Evolutionary conservation across 2,329 filamentous ascomycete species (phyloP).

Genomic region (Metarhizium robertsii): DNA sequence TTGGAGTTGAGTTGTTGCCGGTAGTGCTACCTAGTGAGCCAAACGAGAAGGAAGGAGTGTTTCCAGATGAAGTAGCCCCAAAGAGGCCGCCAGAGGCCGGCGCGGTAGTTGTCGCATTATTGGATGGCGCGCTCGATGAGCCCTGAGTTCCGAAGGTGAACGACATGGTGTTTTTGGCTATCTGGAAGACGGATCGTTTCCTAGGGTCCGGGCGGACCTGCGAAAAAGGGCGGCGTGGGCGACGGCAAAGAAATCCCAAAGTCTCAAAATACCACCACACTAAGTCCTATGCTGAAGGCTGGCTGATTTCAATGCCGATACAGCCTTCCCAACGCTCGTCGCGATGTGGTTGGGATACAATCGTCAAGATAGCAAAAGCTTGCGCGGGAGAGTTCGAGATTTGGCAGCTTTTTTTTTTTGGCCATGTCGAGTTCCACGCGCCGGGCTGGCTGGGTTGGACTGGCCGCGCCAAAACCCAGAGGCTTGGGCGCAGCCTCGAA

Average conservation of each 20-base stretch:
- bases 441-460: neutral
- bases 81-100: slow-evolving; percentile 33
- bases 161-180: slow-evolving; percentile 21
- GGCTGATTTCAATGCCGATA: neutral
- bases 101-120: slow-evolving; percentile 25
- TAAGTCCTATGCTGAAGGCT: neutral
- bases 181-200: neutral
- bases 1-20: slow-evolving; percentile 18
- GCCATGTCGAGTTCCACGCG: slow-evolving; percentile 7
- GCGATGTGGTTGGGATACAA: slow-evolving; percentile 1
- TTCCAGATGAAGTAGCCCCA: slow-evolving; percentile 19
- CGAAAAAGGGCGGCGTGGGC: neutral
- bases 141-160: slow-evolving; percentile 28
- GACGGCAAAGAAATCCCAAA: neutral
- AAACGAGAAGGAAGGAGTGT: slow-evolving; percentile 32
- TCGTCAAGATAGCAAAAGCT: slow-evolving; percentile 1
- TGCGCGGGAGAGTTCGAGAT: neutral
- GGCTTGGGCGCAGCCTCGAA: neutral
- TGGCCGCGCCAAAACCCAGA: neutral
- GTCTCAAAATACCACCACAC: slow-evolving; percentile 7
- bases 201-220: neutral
- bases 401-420: slow-evolving; percentile 8
- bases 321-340: neutral
- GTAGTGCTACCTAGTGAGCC: slow-evolving; percentile 17
- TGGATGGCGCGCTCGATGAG: slow-evolving; percentile 23